Conservation (phyloP, 345 rosid genomes). For the Erucastrum elatum region DNA sequence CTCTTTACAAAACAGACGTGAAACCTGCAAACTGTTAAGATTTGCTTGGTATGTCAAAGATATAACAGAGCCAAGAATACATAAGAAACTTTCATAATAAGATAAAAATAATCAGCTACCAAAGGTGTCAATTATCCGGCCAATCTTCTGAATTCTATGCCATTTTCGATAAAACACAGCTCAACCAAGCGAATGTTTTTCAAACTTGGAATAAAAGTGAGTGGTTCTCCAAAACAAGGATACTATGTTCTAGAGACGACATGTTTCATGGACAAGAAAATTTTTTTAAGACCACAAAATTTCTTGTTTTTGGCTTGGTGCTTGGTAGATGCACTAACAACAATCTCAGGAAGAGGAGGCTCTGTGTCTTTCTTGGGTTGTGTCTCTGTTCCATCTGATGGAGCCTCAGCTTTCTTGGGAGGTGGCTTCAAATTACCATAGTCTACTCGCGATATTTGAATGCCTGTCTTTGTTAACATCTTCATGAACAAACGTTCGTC, state of each 20-base stretch:
- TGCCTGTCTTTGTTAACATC: conserved; percentile 17
- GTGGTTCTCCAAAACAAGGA: neutral
- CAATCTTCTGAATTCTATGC: too few relatives aligned
- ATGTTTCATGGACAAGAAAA: conserved; percentile 2
- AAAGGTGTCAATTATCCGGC: neutral
- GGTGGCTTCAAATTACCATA: conserved; percentile 24
- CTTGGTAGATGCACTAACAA: neutral
- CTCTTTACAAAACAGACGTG: neutral
- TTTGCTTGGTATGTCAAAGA: too few relatives aligned
- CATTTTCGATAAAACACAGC: too few relatives aligned
- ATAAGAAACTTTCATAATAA: neutral
- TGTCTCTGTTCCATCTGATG: neutral
- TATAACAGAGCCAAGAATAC: neutral
- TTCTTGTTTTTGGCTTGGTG: conserved; percentile 15
- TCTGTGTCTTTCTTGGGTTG: neutral
- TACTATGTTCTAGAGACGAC: neutral
- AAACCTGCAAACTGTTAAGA: neutral
- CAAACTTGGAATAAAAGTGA: too few relatives aligned
- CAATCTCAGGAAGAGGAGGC: neutral
- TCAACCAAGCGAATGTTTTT: neutral
- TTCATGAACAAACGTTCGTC: conserved; percentile 28
- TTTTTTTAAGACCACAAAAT: neutral
- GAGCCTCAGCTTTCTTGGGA: conserved; percentile 19
- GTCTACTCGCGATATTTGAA: neutral
- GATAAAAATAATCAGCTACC: neutral